Evolutionary conservation across 2,329 filamentous ascomycete genomes (phyloP).

Genomic region (Sarocladium brachiariae): DNA sequence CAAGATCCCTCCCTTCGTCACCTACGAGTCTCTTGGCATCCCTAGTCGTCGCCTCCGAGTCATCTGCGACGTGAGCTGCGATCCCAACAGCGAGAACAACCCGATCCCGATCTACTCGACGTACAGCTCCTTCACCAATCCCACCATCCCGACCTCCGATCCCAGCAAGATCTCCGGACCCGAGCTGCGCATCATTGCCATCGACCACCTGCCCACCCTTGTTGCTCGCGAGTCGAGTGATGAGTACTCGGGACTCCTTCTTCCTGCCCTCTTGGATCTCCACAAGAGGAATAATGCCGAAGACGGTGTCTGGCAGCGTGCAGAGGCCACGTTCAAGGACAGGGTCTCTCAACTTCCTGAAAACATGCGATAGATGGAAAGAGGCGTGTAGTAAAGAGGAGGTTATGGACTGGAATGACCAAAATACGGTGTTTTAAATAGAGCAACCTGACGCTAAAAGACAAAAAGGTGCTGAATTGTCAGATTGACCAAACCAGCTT

Average conservation of each 20-base stretch:
- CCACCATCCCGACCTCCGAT: slow-evolving; percentile 52
- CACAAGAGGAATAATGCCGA: slow-evolving; percentile 58
- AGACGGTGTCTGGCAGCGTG: slow-evolving; percentile 69
- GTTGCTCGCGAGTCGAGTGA: slow-evolving; percentile 78
- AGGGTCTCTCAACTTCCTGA: slow-evolving; percentile 7
- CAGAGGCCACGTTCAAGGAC: slow-evolving; percentile 71
- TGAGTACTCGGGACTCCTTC: slow-evolving; percentile 67
- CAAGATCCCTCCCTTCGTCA: slow-evolving; percentile 68
- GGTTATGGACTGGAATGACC: neutral
- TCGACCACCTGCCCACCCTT: slow-evolving; percentile 73
- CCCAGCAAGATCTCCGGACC: slow-evolving; percentile 36
- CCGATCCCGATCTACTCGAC: slow-evolving; percentile 68
- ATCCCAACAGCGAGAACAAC: slow-evolving; percentile 64
- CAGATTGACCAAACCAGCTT: too few relatives aligned
- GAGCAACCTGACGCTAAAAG: neutral
- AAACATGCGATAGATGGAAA: slow-evolving; percentile 7
- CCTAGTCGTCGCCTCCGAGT: slow-evolving; percentile 66
- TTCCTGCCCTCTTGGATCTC: slow-evolving; percentile 53
- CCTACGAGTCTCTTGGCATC: slow-evolving; percentile 48
- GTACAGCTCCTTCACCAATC: slow-evolving; percentile 76
- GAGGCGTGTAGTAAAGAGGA: too few relatives aligned
- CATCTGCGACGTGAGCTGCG: slow-evolving; percentile 69
- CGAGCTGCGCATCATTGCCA: slow-evolving; percentile 70
- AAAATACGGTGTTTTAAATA: neutral
- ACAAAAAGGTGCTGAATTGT: too few relatives aligned